Base-by-base conservation (phyloP, 108 stramenopile species). In the Pelagomonas calceolata region DNA sequence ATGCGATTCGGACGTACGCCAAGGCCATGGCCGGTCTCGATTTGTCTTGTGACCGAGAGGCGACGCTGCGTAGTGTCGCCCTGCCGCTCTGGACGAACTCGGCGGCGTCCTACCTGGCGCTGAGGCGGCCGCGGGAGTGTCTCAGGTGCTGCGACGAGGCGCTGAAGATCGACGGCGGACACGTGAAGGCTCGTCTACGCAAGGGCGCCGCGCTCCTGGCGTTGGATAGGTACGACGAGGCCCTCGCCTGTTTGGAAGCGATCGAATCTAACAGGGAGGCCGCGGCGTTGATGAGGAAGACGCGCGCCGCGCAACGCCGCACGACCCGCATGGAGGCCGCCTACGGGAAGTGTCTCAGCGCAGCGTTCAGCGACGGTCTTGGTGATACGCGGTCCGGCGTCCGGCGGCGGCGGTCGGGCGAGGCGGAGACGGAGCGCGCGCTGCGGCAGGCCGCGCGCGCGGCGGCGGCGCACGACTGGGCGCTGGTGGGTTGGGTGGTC, bases 21-120 rank as follows among this genome's bases (percentile, higher is more conserved):
- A 67, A 74, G 66, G 46, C 73, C 30, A 74, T 74, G 34, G 73
- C 51, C 7, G 51, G 51, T 1, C 51, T 60, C 21, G 51, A 60
- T 26, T 26, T 26, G 26, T 60, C 51, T 26, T 17, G 21, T 26
- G 26, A 60, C 51, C 18, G 29, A 3, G 26, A 60, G 7, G 51
- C 18, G 51, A 12, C 51, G 51, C 51, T 4, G 21, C 51, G 51
- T 26, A 26, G 0, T 3, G 29, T 60, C 51, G 51, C 51, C 21
- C 51, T 60, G 21, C 51, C 51, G 21, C 18, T 60, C 10, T 1
- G 18, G 51, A 60, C 51, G 21, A 60, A 60, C 51, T 26, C 29
- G 51, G 51, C 51, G 21, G 26, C 26, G 51, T 9, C 7, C 51
- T 60, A 26, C 51, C 51, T 60, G 21, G 51, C 18, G 51, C 3